These are phyloP conservation scores for Bretschneidera sinensis DNA, from an alignment of 345 rosid species.

Conservation along the genomic window DNA sequence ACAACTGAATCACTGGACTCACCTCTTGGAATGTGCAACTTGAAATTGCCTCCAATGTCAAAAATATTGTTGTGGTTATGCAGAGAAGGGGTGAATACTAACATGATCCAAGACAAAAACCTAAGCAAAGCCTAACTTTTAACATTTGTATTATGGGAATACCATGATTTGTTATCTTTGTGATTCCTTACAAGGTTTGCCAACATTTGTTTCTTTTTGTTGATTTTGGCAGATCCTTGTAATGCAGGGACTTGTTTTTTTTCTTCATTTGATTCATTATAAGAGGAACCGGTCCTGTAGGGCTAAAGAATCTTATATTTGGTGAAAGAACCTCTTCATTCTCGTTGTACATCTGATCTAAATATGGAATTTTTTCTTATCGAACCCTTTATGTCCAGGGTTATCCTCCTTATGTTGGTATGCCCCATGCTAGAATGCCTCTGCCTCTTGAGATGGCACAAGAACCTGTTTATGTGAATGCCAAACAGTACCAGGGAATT, in stretches of 20 bases:
- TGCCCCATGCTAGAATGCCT: slow-evolving; percentile 79
- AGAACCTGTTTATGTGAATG: slow-evolving; percentile 96
- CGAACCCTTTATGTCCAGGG: slow-evolving; percentile 46
- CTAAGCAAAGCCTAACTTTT: no score
- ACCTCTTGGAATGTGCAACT: no score
- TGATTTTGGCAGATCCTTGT: neutral
- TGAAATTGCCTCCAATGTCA: no score
- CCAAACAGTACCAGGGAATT: slow-evolving; percentile 90
- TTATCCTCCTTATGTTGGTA: slow-evolving; percentile 71
- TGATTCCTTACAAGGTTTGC: neutral
- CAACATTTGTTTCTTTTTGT: no score
- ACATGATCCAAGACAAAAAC: no score
- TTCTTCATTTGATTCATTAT: no score
- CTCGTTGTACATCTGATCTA: neutral
- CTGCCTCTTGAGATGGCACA: slow-evolving; percentile 84
- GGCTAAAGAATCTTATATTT: no score
- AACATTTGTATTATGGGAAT: no score
- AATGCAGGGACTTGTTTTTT: neutral
- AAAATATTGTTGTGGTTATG: no score
- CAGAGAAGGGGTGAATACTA: no score
- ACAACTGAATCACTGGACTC: no score
- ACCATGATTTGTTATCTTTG: neutral
- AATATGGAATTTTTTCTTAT: neutral
- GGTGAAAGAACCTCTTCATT: neutral
- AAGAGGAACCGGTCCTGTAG: no score